A percentile compares a stretch with the other conserved stretches of the same genome.
These are phyloP conservation scores for Setomelanomma holmii DNA, from an alignment of 2,329 filamentous ascomycete genomes.

Conservation along the genomic window DNA sequence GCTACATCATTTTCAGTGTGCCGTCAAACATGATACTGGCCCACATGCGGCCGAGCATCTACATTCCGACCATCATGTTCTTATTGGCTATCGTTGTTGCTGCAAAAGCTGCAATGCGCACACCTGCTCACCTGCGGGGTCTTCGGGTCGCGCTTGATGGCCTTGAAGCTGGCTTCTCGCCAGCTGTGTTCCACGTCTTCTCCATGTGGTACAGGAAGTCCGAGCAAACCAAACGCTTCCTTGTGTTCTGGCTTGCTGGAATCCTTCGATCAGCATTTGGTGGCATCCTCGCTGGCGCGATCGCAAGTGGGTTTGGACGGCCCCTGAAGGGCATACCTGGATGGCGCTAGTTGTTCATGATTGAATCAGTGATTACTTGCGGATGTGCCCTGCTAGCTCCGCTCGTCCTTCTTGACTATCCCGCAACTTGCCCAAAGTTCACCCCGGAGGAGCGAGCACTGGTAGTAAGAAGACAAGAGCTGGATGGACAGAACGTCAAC, in stretches of 20 bases:
- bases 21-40: slow-evolving; percentile 9
- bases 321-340: slow-evolving; percentile 42
- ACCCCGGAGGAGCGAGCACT: slow-evolving; percentile 1
- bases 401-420: slow-evolving; percentile 58
- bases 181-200: slow-evolving; percentile 11
- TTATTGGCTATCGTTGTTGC: slow-evolving; percentile 34
- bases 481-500: slow-evolving; percentile 10
- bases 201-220: slow-evolving; percentile 8
- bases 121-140: slow-evolving; percentile 8
- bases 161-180: slow-evolving; percentile 7
- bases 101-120: slow-evolving; percentile 54
- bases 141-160: slow-evolving; percentile 7
- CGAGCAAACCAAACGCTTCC: slow-evolving; percentile 9
- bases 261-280: slow-evolving; percentile 15
- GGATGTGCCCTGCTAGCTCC: slow-evolving; percentile 43
- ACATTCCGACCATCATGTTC: slow-evolving; percentile 13
- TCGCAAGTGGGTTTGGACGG: slow-evolving; percentile 25
- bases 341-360: slow-evolving; percentile 25
- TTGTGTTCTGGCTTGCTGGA: slow-evolving; percentile 11
- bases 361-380: slow-evolving; percentile 15
- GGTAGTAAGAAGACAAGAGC: slow-evolving; percentile 3
- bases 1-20: slow-evolving; percentile 64
- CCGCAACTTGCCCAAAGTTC: slow-evolving; percentile 43
- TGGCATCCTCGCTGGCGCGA: slow-evolving; percentile 16
- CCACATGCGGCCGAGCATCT: slow-evolving; percentile 8